Percentiles rank a stretch among this genome's conserved stretches.
Evolutionary conservation across 148 eudicot species (phyloP).

Genomic region (Camellia granthamiana): DNA sequence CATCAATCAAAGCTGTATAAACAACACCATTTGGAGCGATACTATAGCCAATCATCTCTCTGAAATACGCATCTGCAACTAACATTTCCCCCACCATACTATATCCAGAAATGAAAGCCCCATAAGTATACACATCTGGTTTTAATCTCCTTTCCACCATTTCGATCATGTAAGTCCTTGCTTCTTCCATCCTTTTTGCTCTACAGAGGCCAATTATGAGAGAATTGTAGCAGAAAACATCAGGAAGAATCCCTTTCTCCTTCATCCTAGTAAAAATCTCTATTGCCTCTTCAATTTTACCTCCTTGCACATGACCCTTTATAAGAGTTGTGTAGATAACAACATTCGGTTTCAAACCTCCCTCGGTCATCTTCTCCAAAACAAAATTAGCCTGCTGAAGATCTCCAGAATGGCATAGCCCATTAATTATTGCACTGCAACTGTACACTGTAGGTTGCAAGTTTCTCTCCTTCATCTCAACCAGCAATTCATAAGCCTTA

Average conservation of each 20-base stretch:
- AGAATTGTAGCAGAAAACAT: conserved; percentile 65
- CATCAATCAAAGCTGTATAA: conserved; percentile 62
- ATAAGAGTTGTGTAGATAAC: conserved; percentile 61
- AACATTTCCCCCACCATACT: conserved; percentile 51
- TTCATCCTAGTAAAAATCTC: conserved; percentile 57
- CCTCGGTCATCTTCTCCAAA: conserved; percentile 43
- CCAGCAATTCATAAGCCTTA: conserved; percentile 56
- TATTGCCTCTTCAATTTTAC: conserved; percentile 47
- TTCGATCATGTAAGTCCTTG: conserved; percentile 43
- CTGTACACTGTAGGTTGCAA: conserved; percentile 56
- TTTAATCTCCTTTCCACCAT: conserved; percentile 58
- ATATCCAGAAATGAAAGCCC: conserved; percentile 67
- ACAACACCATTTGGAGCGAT: conserved; percentile 54
- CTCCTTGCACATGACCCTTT: conserved; percentile 42
- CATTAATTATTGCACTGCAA: conserved; percentile 48
- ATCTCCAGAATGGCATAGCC: conserved; percentile 60
- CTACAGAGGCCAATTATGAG: conserved; percentile 72
- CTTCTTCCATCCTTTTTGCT: conserved; percentile 58
- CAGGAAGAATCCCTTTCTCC: conserved; percentile 56
- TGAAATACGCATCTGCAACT: conserved; percentile 50
- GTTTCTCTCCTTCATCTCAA: conserved; percentile 59
- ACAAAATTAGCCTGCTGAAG: conserved; percentile 42
- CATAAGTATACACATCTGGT: conserved; percentile 70
- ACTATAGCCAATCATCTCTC: conserved; percentile 58
- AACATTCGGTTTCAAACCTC: conserved; percentile 59